These are phyloP conservation scores for Xylariaceae sp. DNA, from an alignment of 2,329 filamentous ascomycete species.

Conservation along the genomic window DNA sequence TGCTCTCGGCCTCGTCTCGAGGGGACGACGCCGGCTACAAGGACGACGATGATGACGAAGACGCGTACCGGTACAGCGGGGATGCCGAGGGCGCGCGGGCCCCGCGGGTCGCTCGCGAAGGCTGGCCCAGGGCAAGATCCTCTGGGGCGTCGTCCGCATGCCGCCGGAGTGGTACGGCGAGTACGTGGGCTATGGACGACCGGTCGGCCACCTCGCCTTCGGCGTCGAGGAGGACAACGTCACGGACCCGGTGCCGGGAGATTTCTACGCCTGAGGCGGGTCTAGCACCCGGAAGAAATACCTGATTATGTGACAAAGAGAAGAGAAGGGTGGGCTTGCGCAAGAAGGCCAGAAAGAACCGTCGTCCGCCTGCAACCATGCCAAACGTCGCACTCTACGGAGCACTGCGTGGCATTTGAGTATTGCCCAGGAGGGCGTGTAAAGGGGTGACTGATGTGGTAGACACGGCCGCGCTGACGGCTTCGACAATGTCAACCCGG, in stretches of 20 bases:
- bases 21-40: background rate
- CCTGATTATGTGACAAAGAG: too few species aligned
- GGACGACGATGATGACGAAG: background rate
- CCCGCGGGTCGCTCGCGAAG: slow-evolving; percentile 1
- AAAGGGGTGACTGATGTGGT: too few species aligned
- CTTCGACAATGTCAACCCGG: too few species aligned
- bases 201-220: slow-evolving; percentile 13
- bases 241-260: slow-evolving; percentile 7
- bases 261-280: slow-evolving; percentile 12
- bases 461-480: too few species aligned
- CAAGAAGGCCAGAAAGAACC: too few species aligned
- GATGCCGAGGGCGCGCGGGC: background rate
- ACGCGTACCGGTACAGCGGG: background rate
- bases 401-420: too few species aligned
- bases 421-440: too few species aligned
- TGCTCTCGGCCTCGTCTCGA: background rate
- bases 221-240: slow-evolving; percentile 13
- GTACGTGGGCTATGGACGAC: slow-evolving; percentile 4
- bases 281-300: background rate
- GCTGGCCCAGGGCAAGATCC: slow-evolving; percentile 12
- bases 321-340: too few species aligned
- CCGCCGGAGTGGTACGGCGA: slow-evolving; percentile 11
- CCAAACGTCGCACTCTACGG: too few species aligned
- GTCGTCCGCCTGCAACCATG: too few species aligned
- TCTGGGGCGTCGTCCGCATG: slow-evolving; percentile 16